phyloP scores from a whole-genome alignment of 768 basidiomycete species.

The Baorangia bicolor region DNA sequence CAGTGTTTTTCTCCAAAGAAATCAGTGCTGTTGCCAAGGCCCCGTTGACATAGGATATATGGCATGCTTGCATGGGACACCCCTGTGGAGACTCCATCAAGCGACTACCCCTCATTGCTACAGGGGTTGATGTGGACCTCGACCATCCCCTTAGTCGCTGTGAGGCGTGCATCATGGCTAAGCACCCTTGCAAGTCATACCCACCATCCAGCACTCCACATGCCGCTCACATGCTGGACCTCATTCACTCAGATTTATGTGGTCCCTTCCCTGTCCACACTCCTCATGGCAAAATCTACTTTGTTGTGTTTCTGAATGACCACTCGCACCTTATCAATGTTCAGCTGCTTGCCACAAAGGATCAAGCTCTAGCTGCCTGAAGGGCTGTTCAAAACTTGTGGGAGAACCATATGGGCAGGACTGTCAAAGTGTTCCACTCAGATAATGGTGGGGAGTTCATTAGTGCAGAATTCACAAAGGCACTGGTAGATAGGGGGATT shows the following conservation, averaged over 20 bases:
- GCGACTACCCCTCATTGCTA: rapidly evolving
- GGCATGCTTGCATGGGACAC: no score
- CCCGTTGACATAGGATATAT: not conserved
- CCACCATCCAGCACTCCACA: not conserved
- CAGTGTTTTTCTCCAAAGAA: not conserved
- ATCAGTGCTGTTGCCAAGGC: not conserved
- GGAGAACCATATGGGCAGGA: not conserved
- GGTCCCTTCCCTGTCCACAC: conserved; percentile 24
- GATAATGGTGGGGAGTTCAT: no score
- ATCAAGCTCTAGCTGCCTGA: not conserved
- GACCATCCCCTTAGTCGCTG: rapidly evolving
- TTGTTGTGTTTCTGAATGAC: no score
- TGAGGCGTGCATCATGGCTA: no score
- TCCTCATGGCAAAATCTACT: conserved; percentile 13
- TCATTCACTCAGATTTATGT: conserved; percentile 28
- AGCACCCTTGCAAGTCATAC: not conserved
- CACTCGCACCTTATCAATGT: no score
- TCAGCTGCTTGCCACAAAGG: not conserved
- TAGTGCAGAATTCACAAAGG: not conserved
- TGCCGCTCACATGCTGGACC: conserved; percentile 9
- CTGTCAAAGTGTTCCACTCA: not conserved
- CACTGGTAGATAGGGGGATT: conserved; percentile 13
- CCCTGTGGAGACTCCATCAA: not conserved
- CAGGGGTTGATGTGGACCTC: not conserved
- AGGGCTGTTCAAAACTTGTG: not conserved